Percentiles rank a stretch among this genome's conserved stretches.
Evolutionary conservation across 2,329 filamentous ascomycete genomes (phyloP).

Genomic region (Penicillium sp.): DNA sequence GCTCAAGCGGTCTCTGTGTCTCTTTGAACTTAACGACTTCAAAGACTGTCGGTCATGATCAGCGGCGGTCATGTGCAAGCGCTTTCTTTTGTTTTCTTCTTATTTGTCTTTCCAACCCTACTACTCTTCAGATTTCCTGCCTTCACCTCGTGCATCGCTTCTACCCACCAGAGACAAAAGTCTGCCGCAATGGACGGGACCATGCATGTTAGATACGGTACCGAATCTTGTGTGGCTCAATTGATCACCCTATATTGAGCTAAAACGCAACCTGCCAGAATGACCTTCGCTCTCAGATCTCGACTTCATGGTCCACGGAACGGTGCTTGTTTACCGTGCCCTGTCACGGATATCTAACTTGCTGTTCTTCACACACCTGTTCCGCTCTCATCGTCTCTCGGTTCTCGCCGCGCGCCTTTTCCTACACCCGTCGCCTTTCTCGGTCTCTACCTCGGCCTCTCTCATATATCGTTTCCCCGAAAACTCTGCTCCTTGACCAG

Average conservation of each 20-base stretch:
- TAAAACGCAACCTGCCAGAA: slow-evolving; percentile 16
- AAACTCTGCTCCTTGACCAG: not conserved
- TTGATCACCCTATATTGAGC: slow-evolving; percentile 16
- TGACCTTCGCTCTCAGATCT: slow-evolving; percentile 10
- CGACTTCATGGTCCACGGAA: slow-evolving; percentile 2
- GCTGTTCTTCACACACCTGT: slow-evolving; percentile 1
- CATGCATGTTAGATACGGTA: slow-evolving; percentile 28
- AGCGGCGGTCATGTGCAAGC: slow-evolving; percentile 30
- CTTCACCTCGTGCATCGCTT: slow-evolving; percentile 14
- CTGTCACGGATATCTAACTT: slow-evolving; percentile 5
- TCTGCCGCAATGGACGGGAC: slow-evolving; percentile 25
- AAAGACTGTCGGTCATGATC: slow-evolving; percentile 31
- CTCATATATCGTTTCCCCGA: slow-evolving; percentile 2
- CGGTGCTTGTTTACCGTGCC: not conserved
- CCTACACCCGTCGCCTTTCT: slow-evolving; percentile 2
- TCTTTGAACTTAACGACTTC: slow-evolving; percentile 28
- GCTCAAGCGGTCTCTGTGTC: slow-evolving; percentile 20
- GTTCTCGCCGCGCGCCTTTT: slow-evolving; percentile 3
- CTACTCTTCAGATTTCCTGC: slow-evolving; percentile 17
- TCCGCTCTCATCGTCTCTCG: slow-evolving; percentile 1
- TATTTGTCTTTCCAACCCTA: slow-evolving; percentile 15
- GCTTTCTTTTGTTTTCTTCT: slow-evolving; percentile 22
- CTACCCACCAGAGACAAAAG: slow-evolving; percentile 26
- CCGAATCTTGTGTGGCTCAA: slow-evolving; percentile 18
- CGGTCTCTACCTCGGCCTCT: slow-evolving; percentile 12